Evolutionary conservation across 805 yeast species (phyloP), one percentile per base, ranked within the genome.

Genomic region (Kregervanrija fluxuum): DNA sequence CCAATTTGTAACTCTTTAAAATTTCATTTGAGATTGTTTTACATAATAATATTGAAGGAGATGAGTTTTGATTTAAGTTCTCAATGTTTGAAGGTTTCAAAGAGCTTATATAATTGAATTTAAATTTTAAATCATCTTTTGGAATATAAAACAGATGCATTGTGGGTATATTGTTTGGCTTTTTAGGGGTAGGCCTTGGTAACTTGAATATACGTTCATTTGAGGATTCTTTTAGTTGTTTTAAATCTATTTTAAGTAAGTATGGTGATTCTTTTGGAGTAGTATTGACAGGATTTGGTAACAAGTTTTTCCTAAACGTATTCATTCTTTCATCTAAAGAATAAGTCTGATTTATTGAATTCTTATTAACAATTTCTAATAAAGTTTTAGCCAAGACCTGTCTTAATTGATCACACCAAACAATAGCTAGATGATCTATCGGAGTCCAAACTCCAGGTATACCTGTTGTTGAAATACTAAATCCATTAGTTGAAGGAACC

Each of bases 381-480:
- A 93, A 56, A 0, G 80, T 67, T 41, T 66, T 65, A 8, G 86
- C 82, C 1, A 91, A 51, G 12, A 72, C 75, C 42, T 74, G 69
- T 42, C 97, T 73, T 34, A 90, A 65, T 61, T 91, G 97, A 48
- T 81, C 85, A 64, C 99, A 91, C 99, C 99, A 91, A 2, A 91
- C 95, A 40, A 93, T 81, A 0, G 98, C 97, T 51, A 88, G 71
- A 65, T 91, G 99, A 62, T 91, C 98, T 35, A 89, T 80, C 1
- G 96, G 85, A 0, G 96, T 81, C 95, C 97, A 91, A 1, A 91
- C 96, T 2, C 73, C 74, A 0, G 96, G 96, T 10, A 91, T 83
- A 1, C 95, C 90, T 0, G 93, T 80, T 0, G 96, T 77, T 53
- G 79, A 86, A 0, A 83, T 85, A 0, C 95, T 80, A 48, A 91